Percentiles rank a stretch among this genome's conserved stretches.
These are phyloP conservation scores for Aspergillus wentii DNA, from an alignment of 495 filamentous ascomycete genomes.

Conservation along the genomic window DNA sequence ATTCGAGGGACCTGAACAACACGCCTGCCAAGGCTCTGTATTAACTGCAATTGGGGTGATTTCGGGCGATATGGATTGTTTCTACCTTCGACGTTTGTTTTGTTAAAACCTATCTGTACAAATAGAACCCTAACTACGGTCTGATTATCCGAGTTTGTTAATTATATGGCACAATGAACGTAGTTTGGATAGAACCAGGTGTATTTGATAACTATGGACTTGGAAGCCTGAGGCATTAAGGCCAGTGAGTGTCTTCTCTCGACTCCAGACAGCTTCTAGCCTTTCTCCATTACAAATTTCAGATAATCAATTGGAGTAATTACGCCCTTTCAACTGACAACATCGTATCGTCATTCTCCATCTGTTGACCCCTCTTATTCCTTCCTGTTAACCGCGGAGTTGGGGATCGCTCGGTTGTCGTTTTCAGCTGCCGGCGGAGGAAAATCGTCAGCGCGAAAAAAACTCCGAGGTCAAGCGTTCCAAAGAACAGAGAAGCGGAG, in stretches of 20 bases:
- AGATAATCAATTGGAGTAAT: too few relatives aligned
- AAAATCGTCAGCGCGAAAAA: conserved; percentile 16
- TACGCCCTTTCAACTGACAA: too few relatives aligned
- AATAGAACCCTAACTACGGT: conserved; percentile 24
- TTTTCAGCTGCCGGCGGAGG: conserved; percentile 7
- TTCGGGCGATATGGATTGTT: conserved; percentile 8
- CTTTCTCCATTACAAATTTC: too few relatives aligned
- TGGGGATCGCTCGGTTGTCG: too few relatives aligned
- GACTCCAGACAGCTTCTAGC: too few relatives aligned
- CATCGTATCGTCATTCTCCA: too few relatives aligned
- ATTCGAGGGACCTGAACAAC: conserved; percentile 65
- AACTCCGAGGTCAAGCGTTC: conserved; percentile 18
- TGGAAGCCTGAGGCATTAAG: background rate
- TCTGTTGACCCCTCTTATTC: too few relatives aligned
- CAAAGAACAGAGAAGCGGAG: conserved; percentile 21
- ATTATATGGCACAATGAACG: too few relatives aligned
- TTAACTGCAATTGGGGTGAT: conserved; percentile 12
- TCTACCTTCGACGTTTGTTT: conserved; percentile 18
- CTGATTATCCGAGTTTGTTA: background rate
- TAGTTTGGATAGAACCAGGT: too few relatives aligned
- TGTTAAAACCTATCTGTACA: conserved; percentile 33
- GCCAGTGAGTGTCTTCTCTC: too few relatives aligned
- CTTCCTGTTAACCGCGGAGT: too few relatives aligned
- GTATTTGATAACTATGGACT: too few relatives aligned
- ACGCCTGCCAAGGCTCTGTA: conserved; percentile 30